Percentiles rank a stretch among this genome's conserved stretches.
Evolutionary conservation across 495 filamentous ascomycete species (phyloP).

Genomic region (Penicillium egyptiacum): DNA sequence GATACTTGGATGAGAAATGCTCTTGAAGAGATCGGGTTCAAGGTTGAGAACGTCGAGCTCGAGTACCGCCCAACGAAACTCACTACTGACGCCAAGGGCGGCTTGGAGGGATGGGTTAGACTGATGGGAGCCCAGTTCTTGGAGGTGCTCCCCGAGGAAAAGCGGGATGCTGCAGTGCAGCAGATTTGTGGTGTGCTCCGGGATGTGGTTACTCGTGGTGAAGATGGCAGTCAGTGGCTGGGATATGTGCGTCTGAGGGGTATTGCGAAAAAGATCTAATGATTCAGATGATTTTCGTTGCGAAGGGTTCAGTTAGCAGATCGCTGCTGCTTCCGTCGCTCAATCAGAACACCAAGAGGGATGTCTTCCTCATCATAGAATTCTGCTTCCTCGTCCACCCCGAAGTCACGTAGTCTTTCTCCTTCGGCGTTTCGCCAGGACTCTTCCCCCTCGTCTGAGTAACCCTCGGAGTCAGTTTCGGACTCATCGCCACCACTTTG

Average conservation of each 20-base stretch:
- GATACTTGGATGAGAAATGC: constrained; percentile 53
- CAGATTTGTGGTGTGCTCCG: constrained; percentile 64
- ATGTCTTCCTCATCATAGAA: constrained; percentile 80
- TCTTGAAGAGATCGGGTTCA: constrained; percentile 58
- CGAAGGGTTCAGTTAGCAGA: background rate
- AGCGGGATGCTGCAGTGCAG: constrained; percentile 53
- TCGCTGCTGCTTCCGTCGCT: constrained; percentile 25
- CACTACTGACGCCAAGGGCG: constrained; percentile 44
- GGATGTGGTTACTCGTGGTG: constrained; percentile 47
- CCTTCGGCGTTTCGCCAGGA: constrained; percentile 85
- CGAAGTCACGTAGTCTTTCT: constrained; percentile 82
- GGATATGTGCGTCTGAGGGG: constrained; percentile 68
- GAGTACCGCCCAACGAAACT: constrained; percentile 65
- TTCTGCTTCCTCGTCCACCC: constrained; percentile 82
- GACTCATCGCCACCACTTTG: constrained; percentile 35
- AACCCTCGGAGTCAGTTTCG: constrained; percentile 26
- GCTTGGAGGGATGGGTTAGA: constrained; percentile 69
- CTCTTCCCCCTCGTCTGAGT: constrained; percentile 53
- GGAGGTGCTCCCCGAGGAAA: constrained; percentile 48
- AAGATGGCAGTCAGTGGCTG: constrained; percentile 62
- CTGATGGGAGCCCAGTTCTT: constrained; percentile 64
- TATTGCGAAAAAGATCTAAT: constrained; percentile 7
- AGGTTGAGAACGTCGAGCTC: constrained; percentile 58
- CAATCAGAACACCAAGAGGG: constrained; percentile 57
- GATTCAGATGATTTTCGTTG: background rate